A percentile compares a stretch with the other conserved stretches of the same genome.
phyloP scores from a whole-genome alignment of 148 eudicot genomes.

The Nepenthes mirabilis region DNA sequence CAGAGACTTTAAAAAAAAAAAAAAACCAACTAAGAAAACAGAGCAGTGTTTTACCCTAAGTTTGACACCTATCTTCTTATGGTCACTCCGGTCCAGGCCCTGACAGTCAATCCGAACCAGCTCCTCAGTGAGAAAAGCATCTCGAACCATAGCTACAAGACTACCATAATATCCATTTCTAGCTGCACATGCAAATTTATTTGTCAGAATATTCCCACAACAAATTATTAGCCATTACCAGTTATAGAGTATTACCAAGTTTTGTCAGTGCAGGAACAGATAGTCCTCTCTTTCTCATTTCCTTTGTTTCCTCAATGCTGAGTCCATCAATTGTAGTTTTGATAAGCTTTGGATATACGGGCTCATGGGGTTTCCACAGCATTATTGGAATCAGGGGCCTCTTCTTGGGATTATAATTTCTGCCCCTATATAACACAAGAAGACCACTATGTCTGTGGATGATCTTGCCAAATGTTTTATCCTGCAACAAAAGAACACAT shows the following conservation, averaged over 20 bases:
- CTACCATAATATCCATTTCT: conserved; percentile 89
- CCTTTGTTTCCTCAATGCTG: conserved; percentile 87
- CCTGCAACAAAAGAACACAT: conserved; percentile 24
- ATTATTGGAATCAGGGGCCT: conserved; percentile 75
- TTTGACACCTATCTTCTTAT: conserved; percentile 80
- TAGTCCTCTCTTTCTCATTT: conserved; percentile 65
- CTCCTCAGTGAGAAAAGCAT: conserved; percentile 78
- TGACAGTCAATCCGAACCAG: conserved; percentile 79
- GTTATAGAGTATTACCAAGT: conserved; percentile 38
- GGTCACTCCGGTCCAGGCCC: conserved; percentile 74
- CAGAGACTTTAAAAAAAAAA: neutral
- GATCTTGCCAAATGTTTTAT: conserved; percentile 77
- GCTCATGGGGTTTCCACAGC: conserved; percentile 97
- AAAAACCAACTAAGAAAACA: neutral
- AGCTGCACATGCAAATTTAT: conserved; percentile 31
- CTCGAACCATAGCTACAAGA: conserved; percentile 87
- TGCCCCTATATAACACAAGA: conserved; percentile 72
- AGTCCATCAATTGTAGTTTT: conserved; percentile 68
- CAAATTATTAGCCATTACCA: neutral
- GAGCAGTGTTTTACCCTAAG: conserved; percentile 43
- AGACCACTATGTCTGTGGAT: conserved; percentile 65
- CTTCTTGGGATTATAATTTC: conserved; percentile 64
- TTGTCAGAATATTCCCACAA: conserved; percentile 8
- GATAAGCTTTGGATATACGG: conserved; percentile 75
- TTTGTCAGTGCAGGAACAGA: conserved; percentile 66